Percentiles rank a stretch among this genome's conserved stretches.
Conservation (phyloP, 73 alveolate genomes). For the Stentor coeruleus region DNA sequence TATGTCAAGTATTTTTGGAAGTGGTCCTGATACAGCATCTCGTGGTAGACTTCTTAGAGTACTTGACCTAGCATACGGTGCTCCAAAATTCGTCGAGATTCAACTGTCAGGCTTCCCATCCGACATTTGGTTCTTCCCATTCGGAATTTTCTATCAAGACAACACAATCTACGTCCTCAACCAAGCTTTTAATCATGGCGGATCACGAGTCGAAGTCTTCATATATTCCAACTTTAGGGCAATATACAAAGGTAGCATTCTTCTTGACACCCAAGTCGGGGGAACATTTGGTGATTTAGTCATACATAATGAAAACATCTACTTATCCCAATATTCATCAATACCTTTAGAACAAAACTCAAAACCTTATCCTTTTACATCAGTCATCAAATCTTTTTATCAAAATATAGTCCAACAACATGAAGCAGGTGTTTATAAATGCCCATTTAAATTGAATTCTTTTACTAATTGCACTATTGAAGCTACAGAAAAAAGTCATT, state of each 20-base stretch:
- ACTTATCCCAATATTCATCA: not conserved
- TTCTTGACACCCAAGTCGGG: not conserved
- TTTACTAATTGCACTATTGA: not conserved
- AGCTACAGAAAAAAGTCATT: not conserved
- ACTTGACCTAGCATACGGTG: not conserved
- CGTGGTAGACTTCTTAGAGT: not conserved
- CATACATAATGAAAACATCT: not conserved
- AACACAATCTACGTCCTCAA: not conserved
- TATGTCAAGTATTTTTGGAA: not conserved
- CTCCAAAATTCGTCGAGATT: not conserved
- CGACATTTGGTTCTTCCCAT: not conserved
- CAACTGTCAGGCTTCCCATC: not conserved
- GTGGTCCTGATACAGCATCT: not conserved
- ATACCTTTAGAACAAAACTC: not conserved
- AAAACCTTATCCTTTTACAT: not conserved
- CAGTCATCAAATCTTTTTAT: not conserved
- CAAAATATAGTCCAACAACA: not conserved
- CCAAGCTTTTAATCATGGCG: constrained; percentile 17
- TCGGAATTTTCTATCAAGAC: not conserved
- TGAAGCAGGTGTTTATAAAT: not conserved
- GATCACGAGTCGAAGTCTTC: not conserved
- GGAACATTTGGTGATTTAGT: constrained; percentile 18
- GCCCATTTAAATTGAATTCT: not conserved
- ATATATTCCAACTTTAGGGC: not conserved
- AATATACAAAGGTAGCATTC: not conserved